Conservation (phyloP, 108 stramenopile genomes). For the Seminavis robusta region DNA sequence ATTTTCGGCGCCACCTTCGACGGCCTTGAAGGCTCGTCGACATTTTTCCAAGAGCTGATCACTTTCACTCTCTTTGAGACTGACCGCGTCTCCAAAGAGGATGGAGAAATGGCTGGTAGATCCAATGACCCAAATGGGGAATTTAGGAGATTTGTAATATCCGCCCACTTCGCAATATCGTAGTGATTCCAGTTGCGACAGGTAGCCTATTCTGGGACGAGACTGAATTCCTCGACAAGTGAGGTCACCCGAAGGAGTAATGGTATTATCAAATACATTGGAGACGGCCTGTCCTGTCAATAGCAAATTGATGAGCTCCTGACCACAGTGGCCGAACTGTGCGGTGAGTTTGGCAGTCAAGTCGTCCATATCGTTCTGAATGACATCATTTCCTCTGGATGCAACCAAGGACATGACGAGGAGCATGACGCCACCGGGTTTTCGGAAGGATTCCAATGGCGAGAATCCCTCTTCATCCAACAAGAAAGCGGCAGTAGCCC, state of each 20-base stretch:
- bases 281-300: constrained; percentile 78
- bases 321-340: constrained; percentile 86
- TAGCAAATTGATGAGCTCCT: constrained; percentile 86
- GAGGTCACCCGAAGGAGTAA: constrained; percentile 54
- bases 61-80: constrained; percentile 58
- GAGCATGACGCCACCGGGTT: constrained; percentile 66
- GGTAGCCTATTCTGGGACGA: constrained; percentile 76
- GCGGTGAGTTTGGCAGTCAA: constrained; percentile 50
- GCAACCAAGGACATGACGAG: constrained; percentile 65
- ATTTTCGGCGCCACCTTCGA: constrained; percentile 65
- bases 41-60: constrained; percentile 70
- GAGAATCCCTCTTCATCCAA: constrained; percentile 12
- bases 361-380: constrained; percentile 78
- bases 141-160: constrained; percentile 73
- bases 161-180: constrained; percentile 78
- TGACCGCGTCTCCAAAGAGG: constrained; percentile 64
- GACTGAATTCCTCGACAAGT: constrained; percentile 70
- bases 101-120: constrained; percentile 81
- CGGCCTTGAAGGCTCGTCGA: constrained; percentile 70
- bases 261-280: constrained; percentile 83
- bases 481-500: constrained; percentile 25
- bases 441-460: constrained; percentile 48
- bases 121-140: constrained; percentile 86
- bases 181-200: constrained; percentile 75
- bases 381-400: constrained; percentile 37